Evolutionary conservation across 805 yeast genomes (phyloP), one percentile per base, ranked within the genome.

Genomic region (Suhomyces pyralidae): DNA sequence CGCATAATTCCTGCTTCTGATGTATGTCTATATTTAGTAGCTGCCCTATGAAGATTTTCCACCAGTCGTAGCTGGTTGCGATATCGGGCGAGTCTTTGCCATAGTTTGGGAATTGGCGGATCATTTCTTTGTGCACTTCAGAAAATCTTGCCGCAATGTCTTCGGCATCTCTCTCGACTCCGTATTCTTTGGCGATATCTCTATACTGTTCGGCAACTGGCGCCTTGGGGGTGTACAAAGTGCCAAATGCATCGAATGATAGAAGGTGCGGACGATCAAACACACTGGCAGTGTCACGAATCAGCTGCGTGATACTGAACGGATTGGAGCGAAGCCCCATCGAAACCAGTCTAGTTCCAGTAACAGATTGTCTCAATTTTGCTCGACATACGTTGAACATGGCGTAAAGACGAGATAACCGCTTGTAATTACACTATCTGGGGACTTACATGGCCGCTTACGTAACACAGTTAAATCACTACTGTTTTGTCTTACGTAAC

Each of bases 231-330:
- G 80, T 70, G 61, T 84, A 85, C 7, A 86, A 64, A 0, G 92
- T 86, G 43, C 82, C 84, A 67, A 84, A 86, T 0, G 85, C 88
- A 65, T 86, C 93, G 51, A 86, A 77, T 0, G 90, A 81, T 0
- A 86, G 66, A 3, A 84, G 62, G 40, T 69, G 70, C 5, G 85
- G 84, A 61, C 74, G 51, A 15, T 51, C 45, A 46, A 69, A 70
- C 47, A 53, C 45, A 19, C 57, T 40, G 7, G 57, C 53, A 0
- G 71, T 60, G 28, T 68, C 72, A 52, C 71, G 55, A 19, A 69
- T 58, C 38, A 22, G 44, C 17, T 38, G 28, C 24, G 43, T 20
- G 9, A 28, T 51, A 9, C 60, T 55, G 25, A 68, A 60, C 0
- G 74, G 71, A 43, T 65, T 19, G 12, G 50, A 42, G 63, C 7